Evolutionary conservation across 2,329 filamentous ascomycete genomes (phyloP).

Genomic region (Seiridium cupressi): DNA sequence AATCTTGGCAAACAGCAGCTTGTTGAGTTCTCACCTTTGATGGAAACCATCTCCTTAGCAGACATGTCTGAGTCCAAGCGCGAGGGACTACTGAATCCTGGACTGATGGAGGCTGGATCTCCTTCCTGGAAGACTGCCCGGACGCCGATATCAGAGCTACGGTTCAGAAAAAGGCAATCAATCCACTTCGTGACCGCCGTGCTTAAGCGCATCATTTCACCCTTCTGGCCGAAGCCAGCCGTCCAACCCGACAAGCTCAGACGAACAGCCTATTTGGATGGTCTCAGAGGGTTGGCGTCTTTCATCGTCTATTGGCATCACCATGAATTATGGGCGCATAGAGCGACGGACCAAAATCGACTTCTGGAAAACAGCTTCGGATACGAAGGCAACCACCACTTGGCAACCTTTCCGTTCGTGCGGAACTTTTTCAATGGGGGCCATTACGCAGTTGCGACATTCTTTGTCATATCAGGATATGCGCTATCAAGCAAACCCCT

Average conservation of each 20-base stretch:
- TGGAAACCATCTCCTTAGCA: background rate
- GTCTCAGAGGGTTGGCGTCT: conserved; percentile 65
- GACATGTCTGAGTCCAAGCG: conserved; percentile 27
- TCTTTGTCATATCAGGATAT: conserved; percentile 59
- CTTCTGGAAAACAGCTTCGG: conserved; percentile 54
- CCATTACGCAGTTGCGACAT: conserved; percentile 56
- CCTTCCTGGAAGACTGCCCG: conserved; percentile 18
- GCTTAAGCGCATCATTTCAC: conserved; percentile 8
- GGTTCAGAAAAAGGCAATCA: background rate
- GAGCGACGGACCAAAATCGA: conserved; percentile 28
- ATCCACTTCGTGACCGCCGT: background rate
- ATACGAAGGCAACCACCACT: conserved; percentile 44
- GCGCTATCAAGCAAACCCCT: conserved; percentile 52
- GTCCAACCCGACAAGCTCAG: conserved; percentile 30
- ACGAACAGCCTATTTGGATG: conserved; percentile 62
- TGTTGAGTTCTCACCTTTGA: too few species aligned
- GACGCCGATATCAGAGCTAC: conserved; percentile 16
- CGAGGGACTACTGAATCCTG: conserved; percentile 30
- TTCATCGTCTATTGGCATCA: conserved; percentile 65
- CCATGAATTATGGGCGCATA: conserved; percentile 57
- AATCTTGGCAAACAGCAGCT: too few species aligned
- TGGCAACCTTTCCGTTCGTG: conserved; percentile 54
- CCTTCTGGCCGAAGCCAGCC: conserved; percentile 12
- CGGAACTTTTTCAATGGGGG: conserved; percentile 61
- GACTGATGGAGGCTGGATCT: conserved; percentile 20